Conservation (phyloP, 1,139 yeast genomes). For the Groenewaldozyma sp. region DNA sequence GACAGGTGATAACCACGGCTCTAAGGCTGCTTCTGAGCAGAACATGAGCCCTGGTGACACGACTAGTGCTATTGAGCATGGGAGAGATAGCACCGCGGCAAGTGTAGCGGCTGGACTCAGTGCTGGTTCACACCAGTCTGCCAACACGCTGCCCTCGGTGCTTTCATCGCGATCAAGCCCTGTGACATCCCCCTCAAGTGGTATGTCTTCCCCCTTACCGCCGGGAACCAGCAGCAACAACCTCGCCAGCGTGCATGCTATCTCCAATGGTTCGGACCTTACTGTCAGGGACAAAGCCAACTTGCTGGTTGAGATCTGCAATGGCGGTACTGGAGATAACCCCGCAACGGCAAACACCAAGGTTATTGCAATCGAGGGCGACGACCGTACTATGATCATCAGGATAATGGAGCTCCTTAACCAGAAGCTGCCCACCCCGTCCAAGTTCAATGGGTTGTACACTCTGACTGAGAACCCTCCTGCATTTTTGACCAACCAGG, state of each 20-base stretch:
- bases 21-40: too few relatives aligned
- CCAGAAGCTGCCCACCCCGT: slow-evolving; percentile 10
- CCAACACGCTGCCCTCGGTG: slow-evolving; percentile 1
- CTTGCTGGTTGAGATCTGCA: neutral
- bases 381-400: slow-evolving; percentile 16
- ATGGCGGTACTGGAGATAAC: slow-evolving; percentile 3
- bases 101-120: neutral
- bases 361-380: slow-evolving; percentile 23
- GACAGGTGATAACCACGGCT: too few relatives aligned
- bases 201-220: neutral
- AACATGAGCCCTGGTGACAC: too few relatives aligned
- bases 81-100: too few relatives aligned
- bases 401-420: slow-evolving; percentile 13
- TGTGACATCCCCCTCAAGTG: neutral
- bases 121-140: slow-evolving; percentile 1
- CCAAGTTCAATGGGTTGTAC: slow-evolving; percentile 12
- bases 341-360: slow-evolving; percentile 3
- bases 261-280: neutral
- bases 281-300: neutral
- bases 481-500: slow-evolving; percentile 13
- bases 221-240: too few relatives aligned
- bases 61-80: too few relatives aligned
- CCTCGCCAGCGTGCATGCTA: too few relatives aligned
- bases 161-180: neutral
- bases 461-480: slow-evolving; percentile 15